These are phyloP conservation scores for Salix exigua DNA, from an alignment of 345 rosid species.

Conservation along the genomic window DNA sequence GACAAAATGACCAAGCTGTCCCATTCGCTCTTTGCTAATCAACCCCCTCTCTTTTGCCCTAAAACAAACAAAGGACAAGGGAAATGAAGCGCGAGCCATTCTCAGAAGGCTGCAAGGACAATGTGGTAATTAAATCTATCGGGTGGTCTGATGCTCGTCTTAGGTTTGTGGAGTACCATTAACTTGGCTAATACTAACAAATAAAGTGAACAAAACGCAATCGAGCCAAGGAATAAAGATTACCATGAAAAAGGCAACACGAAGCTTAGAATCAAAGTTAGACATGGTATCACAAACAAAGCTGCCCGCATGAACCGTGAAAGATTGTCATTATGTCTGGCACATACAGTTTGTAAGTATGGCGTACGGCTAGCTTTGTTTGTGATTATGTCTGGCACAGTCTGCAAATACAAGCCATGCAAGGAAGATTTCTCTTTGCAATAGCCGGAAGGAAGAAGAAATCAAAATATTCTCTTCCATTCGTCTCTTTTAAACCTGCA, in stretches of 20 bases:
- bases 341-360: not conserved
- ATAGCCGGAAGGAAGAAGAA: constrained; percentile 33
- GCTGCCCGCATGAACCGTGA: not conserved
- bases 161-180: not conserved
- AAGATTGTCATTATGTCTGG: constrained; percentile 4
- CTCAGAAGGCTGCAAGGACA: not conserved
- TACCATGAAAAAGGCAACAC: constrained; percentile 8
- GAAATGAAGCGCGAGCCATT: not conserved
- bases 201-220: constrained; percentile 14
- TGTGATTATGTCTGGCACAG: too few species aligned
- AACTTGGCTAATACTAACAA: not conserved
- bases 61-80: not conserved
- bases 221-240: constrained; percentile 30
- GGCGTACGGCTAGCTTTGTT: not conserved
- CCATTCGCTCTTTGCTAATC: too few species aligned
- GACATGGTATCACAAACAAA: constrained; percentile 6
- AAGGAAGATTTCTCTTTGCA: constrained; percentile 12
- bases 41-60: not conserved
- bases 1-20: not conserved
- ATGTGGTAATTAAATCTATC: not conserved
- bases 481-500: constrained; percentile 22
- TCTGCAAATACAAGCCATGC: constrained; percentile 12
- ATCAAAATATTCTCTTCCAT: constrained; percentile 33
- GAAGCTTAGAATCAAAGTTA: constrained; percentile 46
- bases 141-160: not conserved